Evolutionary conservation across 345 rosid genomes (phyloP).

Genomic region (Acer campestre): DNA sequence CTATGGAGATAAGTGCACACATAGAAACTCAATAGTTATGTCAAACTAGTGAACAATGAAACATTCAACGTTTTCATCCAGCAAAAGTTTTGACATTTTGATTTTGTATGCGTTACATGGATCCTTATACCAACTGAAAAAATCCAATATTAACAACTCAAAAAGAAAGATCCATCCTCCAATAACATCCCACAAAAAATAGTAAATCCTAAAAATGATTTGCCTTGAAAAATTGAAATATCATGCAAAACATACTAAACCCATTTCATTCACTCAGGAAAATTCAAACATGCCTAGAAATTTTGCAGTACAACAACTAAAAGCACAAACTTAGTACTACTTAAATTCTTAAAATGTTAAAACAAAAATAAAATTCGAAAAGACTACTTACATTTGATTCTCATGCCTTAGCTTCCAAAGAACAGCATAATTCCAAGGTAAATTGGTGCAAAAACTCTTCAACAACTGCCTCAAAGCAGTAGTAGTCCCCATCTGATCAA

Average conservation of each 20-base stretch:
- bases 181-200: background rate
- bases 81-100: background rate
- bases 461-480: conserved; percentile 51
- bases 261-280: background rate
- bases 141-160: background rate
- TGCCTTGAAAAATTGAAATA: background rate
- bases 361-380: background rate
- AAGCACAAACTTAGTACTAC: background rate
- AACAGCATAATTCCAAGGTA: conserved; percentile 60
- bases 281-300: background rate
- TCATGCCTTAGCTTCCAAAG: conserved; percentile 57
- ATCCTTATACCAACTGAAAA: background rate
- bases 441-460: conserved; percentile 43
- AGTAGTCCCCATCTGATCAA: conserved; percentile 47
- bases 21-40: background rate
- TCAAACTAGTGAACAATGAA: background rate
- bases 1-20: background rate
- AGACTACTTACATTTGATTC: conserved; percentile 46
- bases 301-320: background rate
- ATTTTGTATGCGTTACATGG: background rate
- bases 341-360: background rate
- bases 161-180: background rate
- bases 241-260: background rate
- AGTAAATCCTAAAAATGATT: background rate
- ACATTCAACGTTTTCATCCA: background rate